Conservation (phyloP, 345 rosid species). For the Microthlaspi erraticum region DNA sequence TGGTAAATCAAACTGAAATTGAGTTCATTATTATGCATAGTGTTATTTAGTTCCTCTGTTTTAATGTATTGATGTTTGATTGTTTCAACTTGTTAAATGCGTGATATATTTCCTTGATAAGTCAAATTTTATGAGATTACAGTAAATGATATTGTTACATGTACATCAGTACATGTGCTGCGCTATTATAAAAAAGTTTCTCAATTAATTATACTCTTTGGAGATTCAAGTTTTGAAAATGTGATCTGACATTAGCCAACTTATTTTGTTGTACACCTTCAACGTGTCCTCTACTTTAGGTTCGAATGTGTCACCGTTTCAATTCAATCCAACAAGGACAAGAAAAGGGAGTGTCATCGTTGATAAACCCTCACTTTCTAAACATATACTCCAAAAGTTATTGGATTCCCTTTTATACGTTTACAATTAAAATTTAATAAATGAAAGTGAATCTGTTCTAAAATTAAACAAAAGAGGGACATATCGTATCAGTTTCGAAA, state of each 20-base stretch:
- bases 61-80: background rate
- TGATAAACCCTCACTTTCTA: too few relatives aligned
- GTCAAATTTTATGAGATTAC: background rate
- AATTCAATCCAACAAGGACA: background rate
- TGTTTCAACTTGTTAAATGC: conserved; percentile 4
- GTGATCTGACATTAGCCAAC: conserved; percentile 6
- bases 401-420: too few relatives aligned
- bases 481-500: too few relatives aligned
- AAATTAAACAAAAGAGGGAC: too few relatives aligned
- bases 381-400: too few relatives aligned
- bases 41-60: background rate
- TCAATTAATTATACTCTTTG: background rate
- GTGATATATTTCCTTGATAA: background rate
- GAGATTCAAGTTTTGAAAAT: background rate
- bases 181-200: background rate
- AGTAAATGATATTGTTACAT: background rate
- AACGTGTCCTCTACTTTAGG: background rate
- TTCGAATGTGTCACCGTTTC: background rate
- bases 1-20: conserved; percentile 31
- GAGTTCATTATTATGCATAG: conserved; percentile 10
- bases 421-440: too few relatives aligned
- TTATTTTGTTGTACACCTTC: background rate
- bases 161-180: background rate
- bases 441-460: too few relatives aligned
- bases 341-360: too few relatives aligned